Evolutionary conservation across 83 land plant species (phyloP), one percentile per base, ranked within the genome.

Genomic region (Diphasiastrum complanatum): DNA sequence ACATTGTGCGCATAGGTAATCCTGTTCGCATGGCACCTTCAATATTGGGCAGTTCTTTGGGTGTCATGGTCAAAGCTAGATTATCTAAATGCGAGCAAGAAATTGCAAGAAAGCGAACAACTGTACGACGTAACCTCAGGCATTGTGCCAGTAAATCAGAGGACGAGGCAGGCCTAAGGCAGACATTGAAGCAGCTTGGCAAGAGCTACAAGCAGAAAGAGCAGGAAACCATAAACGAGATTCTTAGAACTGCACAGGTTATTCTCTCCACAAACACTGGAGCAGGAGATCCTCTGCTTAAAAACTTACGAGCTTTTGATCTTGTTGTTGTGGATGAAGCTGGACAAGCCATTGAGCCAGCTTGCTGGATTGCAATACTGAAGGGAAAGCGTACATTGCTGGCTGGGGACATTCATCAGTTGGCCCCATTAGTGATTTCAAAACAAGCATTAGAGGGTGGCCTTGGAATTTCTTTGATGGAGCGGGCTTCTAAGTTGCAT

Each of bases 321-420:
- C 71, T 89, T 31, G 91, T 83, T 26, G 75, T 89, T 16, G 74
- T 89, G 23, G 96, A 89, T 77, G 96, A 89, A 60, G 96, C 96
- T 11, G 87, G 72, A 1, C 96, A 89, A 67, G 96, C 87, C 43
- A 87, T 85, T 53, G 96, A 89, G 63, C 87, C 91, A 0, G 66
- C 91, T 37, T 85, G 83, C 57, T 85, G 87, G 87, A 85, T 85
- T 43, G 82, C 91, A 3, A 76, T 85, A 11, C 63, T 85, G 49
- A 80, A 76, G 47, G 90, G 91, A 12, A 75, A 62, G 26, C 83
- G 96, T 5, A 67, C 79, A 35, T 75, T 89, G 51, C 76, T 89
- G 27, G 85, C 91, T 16, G 96, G 96, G 40, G 96, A 89, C 60
- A 75, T 74, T 31, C 79, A 83, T 67, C 96, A 89, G 60, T 70